Base-by-base conservation (phyloP, 306 rosid genomes). In the Vigna radiata region DNA sequence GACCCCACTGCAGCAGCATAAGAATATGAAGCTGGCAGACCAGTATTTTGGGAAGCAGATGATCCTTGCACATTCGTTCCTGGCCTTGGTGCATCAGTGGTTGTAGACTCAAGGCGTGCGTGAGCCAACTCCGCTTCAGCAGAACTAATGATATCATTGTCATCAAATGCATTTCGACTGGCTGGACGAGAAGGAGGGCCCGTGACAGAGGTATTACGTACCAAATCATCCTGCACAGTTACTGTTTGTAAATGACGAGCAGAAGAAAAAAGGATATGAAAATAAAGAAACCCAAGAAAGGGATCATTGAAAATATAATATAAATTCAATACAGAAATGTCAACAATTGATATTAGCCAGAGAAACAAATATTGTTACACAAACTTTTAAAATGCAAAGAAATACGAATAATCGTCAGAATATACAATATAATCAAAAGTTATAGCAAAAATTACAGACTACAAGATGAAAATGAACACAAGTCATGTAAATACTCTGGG, bases 1-100 rank as follows among this genome's bases (percentile, higher is more conserved):
- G 94, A 79, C 9, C 99, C 99, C 7, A 95, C 79, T 16, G 80
- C 99, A 58, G 99, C 96, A 73, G 99, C 99, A 81, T 95, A 95
- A 13, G 87, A 21, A 63, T 88, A 92, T 3, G 99, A 89, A 83
- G 91, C 48, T 76, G 83, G 90, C 0, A 73, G 82, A 29, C 91
- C 94, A 52, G 62, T 79, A 79, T 88, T 91, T 77, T 89, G 94
- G 63, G 79, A 84, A 14, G 81, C 82, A 87, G 98, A 88, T 41
- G 90, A 76, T 12, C 90, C 93, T 74, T 83, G 90, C 48, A 86
- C 87, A 89, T 87, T 91, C 70, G 87, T 77, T 63, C 90, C 88
- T n/a, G 93, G 76, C 53, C 86, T 78, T 23, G 86, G 52, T 9
- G 70, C 56, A 83, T 90, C 90, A 68, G 91, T 72, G 67, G 77